Evolutionary conservation across 2,329 filamentous ascomycete genomes (phyloP), one percentile per base, ranked within the genome.

Genomic region (Hypoxylon sp.): DNA sequence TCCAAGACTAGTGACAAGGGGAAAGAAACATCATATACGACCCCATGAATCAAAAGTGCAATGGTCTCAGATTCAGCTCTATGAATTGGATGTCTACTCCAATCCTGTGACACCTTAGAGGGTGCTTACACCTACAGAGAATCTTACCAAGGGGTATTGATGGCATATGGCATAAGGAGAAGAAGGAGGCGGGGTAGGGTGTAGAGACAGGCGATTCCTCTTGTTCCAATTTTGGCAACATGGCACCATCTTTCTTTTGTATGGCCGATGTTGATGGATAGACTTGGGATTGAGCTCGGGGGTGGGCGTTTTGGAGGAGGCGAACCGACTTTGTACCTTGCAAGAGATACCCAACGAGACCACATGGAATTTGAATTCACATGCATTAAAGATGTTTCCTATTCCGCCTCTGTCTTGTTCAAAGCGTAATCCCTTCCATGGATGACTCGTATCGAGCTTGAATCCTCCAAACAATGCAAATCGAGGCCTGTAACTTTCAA

Each of bases 331-430:
- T 64, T 50, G 39, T 59, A 59, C 24, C 24, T 24, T 44, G 56
- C 39, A 44, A 17, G 29, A 67, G 64, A 67, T 67, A 67, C 64
- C 64, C 64, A 67, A n/a, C n/a, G 35, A 29, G 48, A 62, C 46
- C n/a, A 67, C 54, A 48, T 3, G 48, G 58, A 62, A 11, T 48
- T 53, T 54, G 46, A 50, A 50, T 62, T 62, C 53, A 52, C 37
- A 39, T 48, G 50, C 21, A 52, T 46, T 27, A 47, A 44, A 35
- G 32, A 21, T 37, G 21, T 51, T 32, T 35, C 10, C 35, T 35
- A n/a, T 15, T 27, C 6, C 24, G 47, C 10, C 19, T 35, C 47
- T 19, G 17, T 11, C 6, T 59, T 31, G 39, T 37, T 47, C 19
- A 29, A 29, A 10, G 37, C 15, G 13, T 8, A 11, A 29, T 29